Evolutionary conservation across 1,284 basidiomycete species (phyloP), one percentile per base, ranked within the genome.

Genomic region (Marasmius sp.): DNA sequence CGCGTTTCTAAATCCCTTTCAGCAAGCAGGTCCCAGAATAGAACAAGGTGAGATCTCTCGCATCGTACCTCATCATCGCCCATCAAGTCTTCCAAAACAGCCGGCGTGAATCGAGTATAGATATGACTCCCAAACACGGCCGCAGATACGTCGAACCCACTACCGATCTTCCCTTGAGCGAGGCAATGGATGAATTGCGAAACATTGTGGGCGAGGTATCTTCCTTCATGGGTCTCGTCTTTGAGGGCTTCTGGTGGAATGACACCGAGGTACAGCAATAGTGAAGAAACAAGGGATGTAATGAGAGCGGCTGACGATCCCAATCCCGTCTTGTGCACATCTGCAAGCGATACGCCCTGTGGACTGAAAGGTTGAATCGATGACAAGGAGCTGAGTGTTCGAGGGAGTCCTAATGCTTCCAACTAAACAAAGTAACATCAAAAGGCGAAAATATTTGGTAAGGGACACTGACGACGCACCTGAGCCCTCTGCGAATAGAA

Each of bases 121-220:
- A 95, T 72, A 68, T 99, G 97, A 70, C 94, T 96, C 9, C 97
- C 97, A 77, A 93, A 99, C 3, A 95, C 91, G 0, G 97, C 96
- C 0, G 94, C 88, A 22, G 94, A 90, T 53, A 99, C 93, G 72
- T 99, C 97, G 75, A 99, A 99, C 0, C 97, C 97, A 67, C 92
- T 94, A 41, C 97, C 97, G 14, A 99, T 89, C 75, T 99, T 99
- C 50, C 97, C 97, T 76, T 99, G 97, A 0, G 97, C 97, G 34
- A 95, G 82, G 70, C 96, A 98, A 74, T 99, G 97, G 4, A 95
- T 88, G 68, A 92, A 96, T 74, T 99, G 97, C 1, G 97, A 89
- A n/a, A 94, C 82, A 69, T 97, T 96, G 77, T 99, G 97, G 0
- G 94, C 88, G 16, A 94, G 79, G 22, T 78, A 75, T 59, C 85